Conservation (phyloP, 768 basidiomycete genomes). For the Russula sp. region DNA sequence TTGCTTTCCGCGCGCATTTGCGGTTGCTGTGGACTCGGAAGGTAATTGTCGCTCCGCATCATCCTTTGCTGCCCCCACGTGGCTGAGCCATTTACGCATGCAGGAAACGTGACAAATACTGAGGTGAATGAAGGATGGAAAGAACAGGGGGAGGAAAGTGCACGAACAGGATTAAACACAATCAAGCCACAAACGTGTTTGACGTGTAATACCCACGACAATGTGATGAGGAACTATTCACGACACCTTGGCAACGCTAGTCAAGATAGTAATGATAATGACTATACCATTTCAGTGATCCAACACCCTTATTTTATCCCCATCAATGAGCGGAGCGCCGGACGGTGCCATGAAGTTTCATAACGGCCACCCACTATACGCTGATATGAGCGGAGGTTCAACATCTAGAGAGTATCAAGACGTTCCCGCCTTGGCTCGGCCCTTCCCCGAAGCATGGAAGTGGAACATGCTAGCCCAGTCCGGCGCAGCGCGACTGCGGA, state of each 20-base stretch:
- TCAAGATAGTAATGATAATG: neutral
- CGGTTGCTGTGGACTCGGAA: conserved; percentile 50
- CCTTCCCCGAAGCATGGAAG: neutral
- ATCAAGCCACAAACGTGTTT: neutral
- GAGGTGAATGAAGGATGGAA: neutral
- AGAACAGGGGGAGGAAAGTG: neutral
- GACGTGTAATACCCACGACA: neutral
- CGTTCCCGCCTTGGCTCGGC: neutral
- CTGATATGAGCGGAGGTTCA: neutral
- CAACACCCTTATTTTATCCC: neutral
- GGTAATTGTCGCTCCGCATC: neutral
- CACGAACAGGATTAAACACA: neutral
- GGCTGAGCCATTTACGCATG: neutral
- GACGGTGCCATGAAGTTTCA: neutral
- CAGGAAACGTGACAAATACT: neutral
- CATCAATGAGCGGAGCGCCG: neutral
- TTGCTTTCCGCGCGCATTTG: conserved; percentile 59
- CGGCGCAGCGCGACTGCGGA: neutral
- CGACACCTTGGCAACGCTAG: neutral
- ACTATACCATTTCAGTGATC: neutral
- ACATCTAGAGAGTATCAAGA: too few species aligned
- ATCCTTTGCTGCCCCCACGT: neutral
- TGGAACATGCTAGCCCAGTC: neutral
- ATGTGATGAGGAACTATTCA: neutral
- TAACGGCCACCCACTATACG: neutral